phyloP scores from a whole-genome alignment of 371 early-diverging fungal genomes.

The Thermomucor indicae-seudaticae region DNA sequence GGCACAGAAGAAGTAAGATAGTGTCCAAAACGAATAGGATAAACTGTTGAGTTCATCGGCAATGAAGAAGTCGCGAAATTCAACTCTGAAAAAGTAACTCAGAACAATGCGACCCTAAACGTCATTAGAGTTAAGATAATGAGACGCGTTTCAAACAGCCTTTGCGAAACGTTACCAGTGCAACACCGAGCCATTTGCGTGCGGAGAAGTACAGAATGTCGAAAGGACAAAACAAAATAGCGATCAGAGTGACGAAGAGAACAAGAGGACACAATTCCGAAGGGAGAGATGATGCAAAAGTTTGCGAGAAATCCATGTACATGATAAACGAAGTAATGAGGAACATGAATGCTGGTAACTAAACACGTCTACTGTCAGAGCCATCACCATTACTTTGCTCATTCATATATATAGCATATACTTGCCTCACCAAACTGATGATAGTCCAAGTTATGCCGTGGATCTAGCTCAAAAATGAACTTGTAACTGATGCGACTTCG shows the following conservation, averaged over 20 bases:
- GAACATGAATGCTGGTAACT: conserved; percentile 65
- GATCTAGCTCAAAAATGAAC: conserved; percentile 85
- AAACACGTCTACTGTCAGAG: not conserved
- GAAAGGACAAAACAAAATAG: conserved; percentile 64
- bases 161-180: conserved; percentile 21
- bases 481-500: conserved; percentile 74
- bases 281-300: conserved; percentile 32
- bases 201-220: conserved; percentile 61
- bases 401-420: not conserved
- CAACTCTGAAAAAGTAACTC: conserved; percentile 59
- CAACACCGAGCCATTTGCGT: conserved; percentile 67
- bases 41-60: conserved; percentile 80
- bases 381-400: not conserved
- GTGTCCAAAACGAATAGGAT: conserved; percentile 66
- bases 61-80: conserved; percentile 86
- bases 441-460: conserved; percentile 69
- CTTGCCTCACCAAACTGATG: conserved; percentile 67
- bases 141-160: not conserved
- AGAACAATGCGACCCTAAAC: conserved; percentile 43
- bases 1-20: conserved; percentile 69
- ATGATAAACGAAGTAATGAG: conserved; percentile 46
- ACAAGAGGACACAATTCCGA: conserved; percentile 54
- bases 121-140: not conserved
- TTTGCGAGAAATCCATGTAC: conserved; percentile 52
- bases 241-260: conserved; percentile 41